phyloP scores from a whole-genome alignment of 2,329 filamentous ascomycete genomes.

The Teratosphaeria zuluensis region DNA sequence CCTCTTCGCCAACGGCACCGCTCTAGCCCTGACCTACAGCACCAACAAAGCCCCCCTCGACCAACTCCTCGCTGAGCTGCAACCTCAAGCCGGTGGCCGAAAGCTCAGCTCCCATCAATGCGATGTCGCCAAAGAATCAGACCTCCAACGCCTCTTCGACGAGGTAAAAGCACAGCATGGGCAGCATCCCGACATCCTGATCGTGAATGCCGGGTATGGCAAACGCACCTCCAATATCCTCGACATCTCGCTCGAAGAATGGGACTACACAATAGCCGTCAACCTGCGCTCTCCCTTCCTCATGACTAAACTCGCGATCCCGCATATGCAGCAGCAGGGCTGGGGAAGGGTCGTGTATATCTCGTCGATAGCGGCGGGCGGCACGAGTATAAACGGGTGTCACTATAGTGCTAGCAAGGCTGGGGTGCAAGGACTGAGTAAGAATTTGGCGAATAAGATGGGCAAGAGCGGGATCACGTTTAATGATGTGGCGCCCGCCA shows the following conservation, averaged over 20 bases:
- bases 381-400: slow-evolving; percentile 50
- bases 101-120: slow-evolving; percentile 47
- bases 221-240: slow-evolving; percentile 42
- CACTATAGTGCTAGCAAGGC: slow-evolving; percentile 23
- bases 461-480: slow-evolving; percentile 55
- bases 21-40: slow-evolving; percentile 52
- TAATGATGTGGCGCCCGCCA: slow-evolving; percentile 60
- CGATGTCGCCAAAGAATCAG: slow-evolving; percentile 46
- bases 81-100: slow-evolving; percentile 18
- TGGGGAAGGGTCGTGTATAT: slow-evolving; percentile 60
- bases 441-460: slow-evolving; percentile 51
- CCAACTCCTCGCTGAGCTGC: slow-evolving; percentile 29
- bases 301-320: slow-evolving; percentile 50
- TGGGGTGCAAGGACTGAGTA: slow-evolving; percentile 55
- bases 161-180: slow-evolving; percentile 46
- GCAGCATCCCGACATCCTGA: slow-evolving; percentile 52
- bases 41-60: slow-evolving; percentile 40
- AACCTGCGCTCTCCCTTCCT: slow-evolving; percentile 57
- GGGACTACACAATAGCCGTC: slow-evolving; percentile 52
- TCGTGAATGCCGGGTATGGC: slow-evolving; percentile 58
- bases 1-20: slow-evolving; percentile 42
- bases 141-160: slow-evolving; percentile 45
- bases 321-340: slow-evolving; percentile 48
- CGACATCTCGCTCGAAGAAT: slow-evolving; percentile 56
- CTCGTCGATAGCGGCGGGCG: slow-evolving; percentile 53